Evolutionary conservation across 2,329 filamentous ascomycete genomes (phyloP), one percentile per base, ranked within the genome.

Genomic region (Venturia effusa): DNA sequence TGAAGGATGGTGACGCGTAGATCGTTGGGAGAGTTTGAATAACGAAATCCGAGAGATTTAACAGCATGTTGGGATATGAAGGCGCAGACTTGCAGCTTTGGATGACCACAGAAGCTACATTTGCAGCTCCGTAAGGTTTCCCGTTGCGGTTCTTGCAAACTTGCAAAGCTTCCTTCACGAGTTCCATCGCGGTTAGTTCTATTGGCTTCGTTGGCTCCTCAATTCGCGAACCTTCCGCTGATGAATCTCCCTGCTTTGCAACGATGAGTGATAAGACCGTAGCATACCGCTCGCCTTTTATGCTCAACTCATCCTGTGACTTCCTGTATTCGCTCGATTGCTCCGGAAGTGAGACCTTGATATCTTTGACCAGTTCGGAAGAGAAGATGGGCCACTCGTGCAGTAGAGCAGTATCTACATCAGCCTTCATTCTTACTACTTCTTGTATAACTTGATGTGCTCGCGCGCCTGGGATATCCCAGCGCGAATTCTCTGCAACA

Each of bases 301-400:
- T 80, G 11, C 84, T 83, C 32, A 96, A 80, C 48, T 79, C 78
- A 61, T 84, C 81, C 71, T 96, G 91, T 0, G 90, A 95, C 51
- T 81, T 80, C 32, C 83, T 81, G 68, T 89, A 89, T 22, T 91
- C 88, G 66, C 88, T 88, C 0, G 91, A 92, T 64, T 93, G 86
- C 71, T 93, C 91, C 0, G 92, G 91, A 5, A 90, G 81, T 0
- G 91, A 95, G 6, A 84, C 83, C 63, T 86, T 86, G 64, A 96
- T 85, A 43, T 83, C 81, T 39, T 84, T 79, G 32, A 87, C 78
- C n/a, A 96, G 76, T 0, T 80, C 73, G 0, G 83, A 76, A 0
- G 84, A 83, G n/a, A 91, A 74, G 1, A 77, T 77, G 2, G 78
- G 73, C 89, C 90, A 94, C 67, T 87, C 79, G 3, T 79, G 73